A percentile compares a stretch with the other conserved stretches of the same genome.
phyloP scores from a whole-genome alignment of 225 moss, liverwort and hornwort species.

The Physcomitrium patens region DNA sequence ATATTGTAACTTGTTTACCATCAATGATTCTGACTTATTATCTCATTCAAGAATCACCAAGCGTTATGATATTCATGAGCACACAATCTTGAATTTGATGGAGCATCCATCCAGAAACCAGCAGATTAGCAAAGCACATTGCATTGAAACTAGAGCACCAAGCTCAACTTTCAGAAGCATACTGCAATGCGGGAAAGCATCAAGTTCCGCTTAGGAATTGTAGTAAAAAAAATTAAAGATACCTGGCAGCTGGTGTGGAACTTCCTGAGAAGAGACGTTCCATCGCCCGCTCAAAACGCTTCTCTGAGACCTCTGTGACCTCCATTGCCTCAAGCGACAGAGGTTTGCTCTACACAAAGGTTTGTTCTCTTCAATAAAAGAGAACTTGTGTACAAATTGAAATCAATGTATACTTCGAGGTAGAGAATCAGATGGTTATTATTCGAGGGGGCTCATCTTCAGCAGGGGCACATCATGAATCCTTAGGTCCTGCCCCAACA shows the following conservation, averaged over 20 bases:
- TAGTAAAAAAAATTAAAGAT: conserved; percentile 21
- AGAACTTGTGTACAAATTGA: background rate
- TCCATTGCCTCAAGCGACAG: conserved; percentile 37
- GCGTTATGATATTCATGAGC: conserved; percentile 15
- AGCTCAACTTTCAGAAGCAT: conserved; percentile 20
- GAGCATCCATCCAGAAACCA: conserved; percentile 21
- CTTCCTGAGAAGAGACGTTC: conserved; percentile 70
- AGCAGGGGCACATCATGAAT: conserved; percentile 6
- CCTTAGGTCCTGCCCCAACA: conserved; percentile 11
- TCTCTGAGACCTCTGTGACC: conserved; percentile 62
- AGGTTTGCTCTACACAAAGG: background rate
- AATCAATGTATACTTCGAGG: background rate
- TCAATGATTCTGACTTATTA: background rate
- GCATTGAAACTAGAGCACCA: conserved; percentile 14
- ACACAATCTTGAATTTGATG: conserved; percentile 7
- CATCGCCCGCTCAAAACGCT: conserved; percentile 86
- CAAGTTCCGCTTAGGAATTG: conserved; percentile 1
- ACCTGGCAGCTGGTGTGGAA: conserved; percentile 78
- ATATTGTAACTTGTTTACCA: background rate
- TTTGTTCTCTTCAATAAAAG: conserved; percentile 27
- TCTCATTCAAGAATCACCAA: conserved; percentile 13
- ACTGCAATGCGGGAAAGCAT: background rate
- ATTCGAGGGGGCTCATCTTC: conserved; percentile 6
- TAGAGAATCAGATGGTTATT: conserved; percentile 3
- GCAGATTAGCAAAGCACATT: background rate